Conservation (phyloP, 1,284 basidiomycete species). For the Acaromyces ingoldii region DNA sequence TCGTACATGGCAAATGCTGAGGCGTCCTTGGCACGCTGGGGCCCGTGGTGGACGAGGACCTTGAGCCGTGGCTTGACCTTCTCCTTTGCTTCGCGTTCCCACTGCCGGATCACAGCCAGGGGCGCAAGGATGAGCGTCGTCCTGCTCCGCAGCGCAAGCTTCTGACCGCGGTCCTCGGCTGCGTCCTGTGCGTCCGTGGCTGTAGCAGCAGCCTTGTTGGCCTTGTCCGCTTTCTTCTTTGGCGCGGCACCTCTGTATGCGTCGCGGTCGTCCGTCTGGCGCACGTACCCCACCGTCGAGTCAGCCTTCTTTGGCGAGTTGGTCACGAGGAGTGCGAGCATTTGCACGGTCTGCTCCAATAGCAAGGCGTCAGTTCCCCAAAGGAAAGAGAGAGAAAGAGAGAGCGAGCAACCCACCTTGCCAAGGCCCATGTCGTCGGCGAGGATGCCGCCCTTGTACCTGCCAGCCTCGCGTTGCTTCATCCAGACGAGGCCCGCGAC, state of each 20-base stretch:
- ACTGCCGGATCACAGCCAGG: slow-evolving; percentile 76
- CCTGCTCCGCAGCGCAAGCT: slow-evolving; percentile 12
- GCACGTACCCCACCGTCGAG: slow-evolving; percentile 3
- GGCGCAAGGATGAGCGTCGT: slow-evolving; percentile 50
- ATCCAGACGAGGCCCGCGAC: slow-evolving; percentile 81
- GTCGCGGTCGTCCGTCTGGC: neutral
- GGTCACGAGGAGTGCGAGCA: slow-evolving; percentile 69
- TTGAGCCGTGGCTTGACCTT: slow-evolving; percentile 58
- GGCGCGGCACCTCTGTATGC: too few species aligned
- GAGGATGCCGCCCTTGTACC: slow-evolving; percentile 76
- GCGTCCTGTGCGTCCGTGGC: neutral
- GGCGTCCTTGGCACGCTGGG: slow-evolving; percentile 25
- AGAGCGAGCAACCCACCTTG: slow-evolving; percentile 14
- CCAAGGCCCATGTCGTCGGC: slow-evolving; percentile 77
- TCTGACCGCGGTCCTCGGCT: slow-evolving; percentile 4
- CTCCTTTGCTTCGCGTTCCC: slow-evolving; percentile 77
- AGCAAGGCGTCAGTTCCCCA: too few species aligned
- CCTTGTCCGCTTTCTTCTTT: slow-evolving; percentile 8
- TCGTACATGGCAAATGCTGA: slow-evolving; percentile 28
- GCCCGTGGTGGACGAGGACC: slow-evolving; percentile 45
- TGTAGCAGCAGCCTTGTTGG: neutral
- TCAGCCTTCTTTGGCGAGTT: slow-evolving; percentile 11
- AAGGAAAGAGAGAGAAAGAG: too few species aligned
- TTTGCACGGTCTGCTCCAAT: slow-evolving; percentile 93
- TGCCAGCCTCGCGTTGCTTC: slow-evolving; percentile 70